Conservation (phyloP, 257 asterid species). For the Penstemon eatonii region DNA sequence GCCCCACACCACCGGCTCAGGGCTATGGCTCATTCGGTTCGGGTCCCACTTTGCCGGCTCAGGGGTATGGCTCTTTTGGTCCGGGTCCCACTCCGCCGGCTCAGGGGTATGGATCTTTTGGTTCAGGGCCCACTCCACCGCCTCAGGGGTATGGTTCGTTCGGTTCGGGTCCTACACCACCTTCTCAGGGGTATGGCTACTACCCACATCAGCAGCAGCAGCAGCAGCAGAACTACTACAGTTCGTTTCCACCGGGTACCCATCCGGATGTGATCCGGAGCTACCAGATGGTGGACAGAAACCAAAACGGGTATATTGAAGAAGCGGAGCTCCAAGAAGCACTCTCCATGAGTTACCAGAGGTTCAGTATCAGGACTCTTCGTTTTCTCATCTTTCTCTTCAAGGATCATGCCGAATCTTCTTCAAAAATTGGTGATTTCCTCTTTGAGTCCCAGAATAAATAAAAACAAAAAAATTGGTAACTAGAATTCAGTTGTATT, state of each 20-base stretch:
- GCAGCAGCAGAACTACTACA: constrained; percentile 33
- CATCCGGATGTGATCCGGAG: constrained; percentile 73
- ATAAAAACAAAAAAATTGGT: no score
- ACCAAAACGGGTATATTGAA: constrained; percentile 73
- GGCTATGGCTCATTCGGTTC: constrained; percentile 20
- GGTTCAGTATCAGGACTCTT: constrained; percentile 60
- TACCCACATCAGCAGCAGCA: constrained; percentile 32
- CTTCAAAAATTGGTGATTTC: constrained; percentile 52
- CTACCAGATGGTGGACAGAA: constrained; percentile 82
- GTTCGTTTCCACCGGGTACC: constrained; percentile 69
- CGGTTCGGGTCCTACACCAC: constrained; percentile 8
- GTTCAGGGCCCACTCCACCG: constrained; percentile 37
- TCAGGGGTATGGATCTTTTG: constrained; percentile 27
- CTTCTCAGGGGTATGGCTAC: constrained; percentile 4
- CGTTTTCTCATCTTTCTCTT: constrained; percentile 76
- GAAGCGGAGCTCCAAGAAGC: constrained; percentile 76
- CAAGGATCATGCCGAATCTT: constrained; percentile 49
- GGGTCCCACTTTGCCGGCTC: constrained; percentile 21
- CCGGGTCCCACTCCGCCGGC: constrained; percentile 18
- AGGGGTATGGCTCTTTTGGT: no score
- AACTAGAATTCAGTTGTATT: constrained; percentile 8
- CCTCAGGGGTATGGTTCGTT: constrained; percentile 35
- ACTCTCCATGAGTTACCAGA: constrained; percentile 54
- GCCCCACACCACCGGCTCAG: constrained; percentile 38
- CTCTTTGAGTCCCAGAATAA: no score